These are phyloP conservation scores for Blastomyces silverae DNA, from an alignment of 2,329 filamentous ascomycete genomes.

Conservation along the genomic window DNA sequence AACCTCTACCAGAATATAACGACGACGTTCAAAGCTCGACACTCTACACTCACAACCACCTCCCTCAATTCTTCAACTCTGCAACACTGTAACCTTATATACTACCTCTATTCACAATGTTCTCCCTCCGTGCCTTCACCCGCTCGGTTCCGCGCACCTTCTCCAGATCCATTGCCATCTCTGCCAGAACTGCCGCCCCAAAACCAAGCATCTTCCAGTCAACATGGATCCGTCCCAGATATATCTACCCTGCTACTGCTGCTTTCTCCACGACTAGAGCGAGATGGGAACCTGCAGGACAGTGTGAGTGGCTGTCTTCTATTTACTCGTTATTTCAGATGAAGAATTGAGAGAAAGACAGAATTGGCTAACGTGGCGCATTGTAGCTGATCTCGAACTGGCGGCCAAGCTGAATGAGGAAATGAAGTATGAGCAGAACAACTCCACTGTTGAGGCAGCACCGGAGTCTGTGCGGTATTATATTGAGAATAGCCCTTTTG, in stretches of 20 bases:
- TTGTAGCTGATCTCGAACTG: conserved; percentile 65
- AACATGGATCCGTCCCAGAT: conserved; percentile 41
- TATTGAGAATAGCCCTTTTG: conserved; percentile 74
- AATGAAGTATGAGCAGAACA: conserved; percentile 67
- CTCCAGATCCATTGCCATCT: conserved; percentile 50
- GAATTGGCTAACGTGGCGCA: neutral
- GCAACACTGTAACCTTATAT: neutral
- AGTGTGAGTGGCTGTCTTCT: conserved; percentile 34
- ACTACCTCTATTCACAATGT: conserved; percentile 50
- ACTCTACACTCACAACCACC: no score
- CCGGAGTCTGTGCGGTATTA: conserved; percentile 80
- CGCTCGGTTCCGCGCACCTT: conserved; percentile 61
- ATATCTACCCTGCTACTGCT: conserved; percentile 35
- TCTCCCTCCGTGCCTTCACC: conserved; percentile 59
- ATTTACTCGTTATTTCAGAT: neutral
- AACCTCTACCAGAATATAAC: neutral
- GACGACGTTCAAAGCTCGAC: neutral
- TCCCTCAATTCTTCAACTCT: neutral
- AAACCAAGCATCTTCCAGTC: conserved; percentile 47
- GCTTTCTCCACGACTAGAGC: conserved; percentile 41
- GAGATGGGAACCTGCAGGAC: conserved; percentile 41
- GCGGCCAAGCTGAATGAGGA: conserved; percentile 79
- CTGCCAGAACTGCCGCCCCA: conserved; percentile 44
- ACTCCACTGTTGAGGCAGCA: conserved; percentile 64
- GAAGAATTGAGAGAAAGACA: neutral